Conservation (phyloP, 176 grass and related monocot genomes). For the Oryza longistaminata region DNA sequence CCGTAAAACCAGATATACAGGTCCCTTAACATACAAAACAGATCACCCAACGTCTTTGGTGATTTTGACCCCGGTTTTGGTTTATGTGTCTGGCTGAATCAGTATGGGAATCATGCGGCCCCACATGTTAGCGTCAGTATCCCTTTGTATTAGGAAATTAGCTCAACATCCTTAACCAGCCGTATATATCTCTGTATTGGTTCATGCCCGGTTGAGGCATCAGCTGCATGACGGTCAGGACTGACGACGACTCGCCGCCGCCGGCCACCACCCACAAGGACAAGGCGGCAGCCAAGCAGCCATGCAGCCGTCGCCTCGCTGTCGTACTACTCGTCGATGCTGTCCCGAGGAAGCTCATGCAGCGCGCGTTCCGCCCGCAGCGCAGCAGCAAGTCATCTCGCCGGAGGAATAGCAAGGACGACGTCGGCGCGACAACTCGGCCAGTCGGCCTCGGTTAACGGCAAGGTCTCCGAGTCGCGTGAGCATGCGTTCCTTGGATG, state of each 20-base stretch:
- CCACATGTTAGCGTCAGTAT: too few species aligned
- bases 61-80: too few species aligned
- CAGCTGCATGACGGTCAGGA: not conserved
- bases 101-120: too few species aligned
- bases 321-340: constrained; percentile 28
- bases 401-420: not conserved
- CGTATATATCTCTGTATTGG: too few species aligned
- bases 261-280: constrained; percentile 14
- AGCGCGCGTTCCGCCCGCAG: constrained; percentile 33
- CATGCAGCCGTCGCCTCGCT: not conserved
- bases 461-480: constrained; percentile 7
- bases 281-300: not conserved
- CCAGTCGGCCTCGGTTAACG: not conserved
- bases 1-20: too few species aligned
- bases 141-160: too few species aligned
- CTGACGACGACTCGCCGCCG: constrained; percentile 34
- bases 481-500: not conserved
- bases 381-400: constrained; percentile 23
- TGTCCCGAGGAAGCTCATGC: constrained; percentile 50
- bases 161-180: too few species aligned
- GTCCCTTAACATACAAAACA: too few species aligned
- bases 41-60: too few species aligned
- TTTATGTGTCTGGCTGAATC: too few species aligned
- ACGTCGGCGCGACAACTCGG: not conserved
- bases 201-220: not conserved